These are phyloP conservation scores for Chlorella sp. DNA, from an alignment of 139 green algal species.

Conservation along the genomic window DNA sequence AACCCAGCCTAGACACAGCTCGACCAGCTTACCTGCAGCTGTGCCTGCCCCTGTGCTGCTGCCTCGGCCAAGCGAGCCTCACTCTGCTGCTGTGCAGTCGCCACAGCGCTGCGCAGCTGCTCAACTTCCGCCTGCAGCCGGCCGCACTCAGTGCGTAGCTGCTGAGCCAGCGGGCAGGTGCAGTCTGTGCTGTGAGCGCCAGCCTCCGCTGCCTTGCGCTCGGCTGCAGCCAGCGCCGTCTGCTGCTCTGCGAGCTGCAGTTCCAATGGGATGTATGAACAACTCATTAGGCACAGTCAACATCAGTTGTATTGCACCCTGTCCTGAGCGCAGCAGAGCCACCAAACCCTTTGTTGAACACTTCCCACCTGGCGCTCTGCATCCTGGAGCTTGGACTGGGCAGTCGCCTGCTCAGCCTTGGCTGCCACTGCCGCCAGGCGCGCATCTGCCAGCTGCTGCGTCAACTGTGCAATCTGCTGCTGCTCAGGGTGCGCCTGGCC, in stretches of 20 bases:
- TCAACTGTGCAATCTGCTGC: conserved; percentile 67
- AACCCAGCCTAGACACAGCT: background rate
- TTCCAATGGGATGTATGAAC: too few species aligned
- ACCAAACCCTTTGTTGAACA: too few species aligned
- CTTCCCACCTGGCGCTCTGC: conserved; percentile 21
- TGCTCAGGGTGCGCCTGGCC: conserved; percentile 34
- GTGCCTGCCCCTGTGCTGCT: background rate
- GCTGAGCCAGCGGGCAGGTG: background rate
- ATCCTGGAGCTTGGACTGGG: conserved; percentile 15
- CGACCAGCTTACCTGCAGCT: conserved; percentile 1
- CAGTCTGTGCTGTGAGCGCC: background rate
- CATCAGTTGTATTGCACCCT: background rate
- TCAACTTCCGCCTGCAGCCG: background rate
- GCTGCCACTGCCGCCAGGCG: conserved; percentile 12
- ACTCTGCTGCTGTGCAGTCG: background rate
- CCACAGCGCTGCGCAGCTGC: background rate
- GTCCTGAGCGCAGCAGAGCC: background rate
- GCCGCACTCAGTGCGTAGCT: background rate
- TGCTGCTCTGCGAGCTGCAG: background rate
- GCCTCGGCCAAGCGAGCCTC: background rate
- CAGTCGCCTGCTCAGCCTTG: background rate
- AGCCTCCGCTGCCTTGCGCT: background rate
- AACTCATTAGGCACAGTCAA: background rate
- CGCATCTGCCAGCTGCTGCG: conserved; percentile 62
- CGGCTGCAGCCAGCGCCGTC: background rate